Evolutionary conservation across 345 rosid genomes (phyloP).

Genomic region (Turritis glabra): DNA sequence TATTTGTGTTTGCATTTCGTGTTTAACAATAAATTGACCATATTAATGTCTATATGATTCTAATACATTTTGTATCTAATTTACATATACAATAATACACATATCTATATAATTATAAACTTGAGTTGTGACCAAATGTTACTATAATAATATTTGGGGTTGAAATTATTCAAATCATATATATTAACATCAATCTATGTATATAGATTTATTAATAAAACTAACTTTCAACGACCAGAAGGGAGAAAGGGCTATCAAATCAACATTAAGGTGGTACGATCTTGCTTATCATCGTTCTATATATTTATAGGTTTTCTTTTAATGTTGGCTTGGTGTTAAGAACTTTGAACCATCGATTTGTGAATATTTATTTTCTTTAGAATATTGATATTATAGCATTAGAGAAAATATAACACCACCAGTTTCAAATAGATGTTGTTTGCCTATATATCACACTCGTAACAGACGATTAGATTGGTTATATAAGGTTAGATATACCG

Average conservation of each 20-base stretch:
- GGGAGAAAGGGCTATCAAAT: neutral
- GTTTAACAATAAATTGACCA: too few relatives aligned
- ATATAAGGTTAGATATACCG: neutral
- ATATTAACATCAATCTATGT: too few relatives aligned
- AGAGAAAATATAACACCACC: neutral
- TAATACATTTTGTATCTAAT: too few relatives aligned
- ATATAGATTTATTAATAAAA: too few relatives aligned
- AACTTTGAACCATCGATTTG: neutral
- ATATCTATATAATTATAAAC: too few relatives aligned
- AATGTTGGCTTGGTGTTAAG: neutral
- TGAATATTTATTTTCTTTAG: neutral
- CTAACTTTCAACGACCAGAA: neutral
- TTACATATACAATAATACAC: too few relatives aligned
- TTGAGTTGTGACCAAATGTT: neutral
- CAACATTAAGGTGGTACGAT: neutral
- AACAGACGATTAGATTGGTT: neutral
- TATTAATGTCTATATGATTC: too few relatives aligned
- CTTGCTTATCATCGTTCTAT: neutral
- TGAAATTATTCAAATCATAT: neutral
- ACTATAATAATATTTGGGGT: neutral
- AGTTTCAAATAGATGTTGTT: neutral
- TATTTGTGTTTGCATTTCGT: too few relatives aligned
- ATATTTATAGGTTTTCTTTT: neutral
- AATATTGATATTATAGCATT: neutral
- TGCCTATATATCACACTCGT: neutral